These are phyloP conservation scores for Berberis thunbergii DNA, from an alignment of 164 flowering plant species.

Conservation along the genomic window DNA sequence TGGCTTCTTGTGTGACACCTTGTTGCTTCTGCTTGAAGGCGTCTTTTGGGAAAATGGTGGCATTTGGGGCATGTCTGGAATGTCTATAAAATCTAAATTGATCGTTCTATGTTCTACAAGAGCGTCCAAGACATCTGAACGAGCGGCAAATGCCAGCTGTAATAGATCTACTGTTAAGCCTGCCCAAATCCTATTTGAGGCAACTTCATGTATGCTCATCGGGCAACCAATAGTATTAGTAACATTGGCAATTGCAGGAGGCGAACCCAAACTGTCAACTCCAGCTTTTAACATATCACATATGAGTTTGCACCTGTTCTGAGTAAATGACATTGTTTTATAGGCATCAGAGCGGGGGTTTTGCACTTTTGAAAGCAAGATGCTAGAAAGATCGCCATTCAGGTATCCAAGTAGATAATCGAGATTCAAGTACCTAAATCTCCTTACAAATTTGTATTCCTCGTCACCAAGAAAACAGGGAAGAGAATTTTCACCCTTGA, in stretches of 20 bases:
- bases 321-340: too few relatives aligned
- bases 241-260: slow-evolving; percentile 21
- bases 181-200: slow-evolving; percentile 44
- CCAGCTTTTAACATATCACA: slow-evolving; percentile 16
- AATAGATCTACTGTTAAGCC: slow-evolving; percentile 40
- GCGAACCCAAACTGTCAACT: slow-evolving; percentile 18
- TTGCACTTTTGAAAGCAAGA: too few relatives aligned
- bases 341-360: too few relatives aligned
- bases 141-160: slow-evolving; percentile 37
- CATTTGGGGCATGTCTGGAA: too few relatives aligned
- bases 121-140: slow-evolving; percentile 34
- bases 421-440: too few relatives aligned
- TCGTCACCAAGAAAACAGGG: slow-evolving; percentile 22
- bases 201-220: slow-evolving; percentile 52
- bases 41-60: too few relatives aligned
- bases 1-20: too few relatives aligned
- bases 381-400: too few relatives aligned
- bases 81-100: too few relatives aligned
- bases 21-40: too few relatives aligned
- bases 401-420: too few relatives aligned
- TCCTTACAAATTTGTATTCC: slow-evolving; percentile 35
- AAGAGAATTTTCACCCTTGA: slow-evolving; percentile 18
- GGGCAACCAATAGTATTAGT: slow-evolving; percentile 37
- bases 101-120: slow-evolving; percentile 18
- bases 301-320: too few relatives aligned